Evolutionary conservation across 768 basidiomycete genomes (phyloP).

Genomic region (Asterophora parasitica): DNA sequence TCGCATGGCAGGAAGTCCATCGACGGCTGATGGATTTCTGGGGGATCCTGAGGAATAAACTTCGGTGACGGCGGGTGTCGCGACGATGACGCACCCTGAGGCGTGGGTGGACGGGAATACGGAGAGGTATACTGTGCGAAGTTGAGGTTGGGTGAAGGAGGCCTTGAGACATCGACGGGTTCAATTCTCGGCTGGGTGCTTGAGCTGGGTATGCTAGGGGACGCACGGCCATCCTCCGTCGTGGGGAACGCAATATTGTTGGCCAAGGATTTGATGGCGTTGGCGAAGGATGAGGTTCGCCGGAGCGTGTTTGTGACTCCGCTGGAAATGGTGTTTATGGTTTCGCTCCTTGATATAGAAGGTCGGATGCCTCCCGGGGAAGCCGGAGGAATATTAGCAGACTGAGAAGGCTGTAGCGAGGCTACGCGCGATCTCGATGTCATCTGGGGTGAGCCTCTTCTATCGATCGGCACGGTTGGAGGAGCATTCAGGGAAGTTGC

Average conservation of each 20-base stretch:
- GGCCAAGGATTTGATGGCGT: constrained; percentile 63
- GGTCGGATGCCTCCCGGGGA: constrained; percentile 44
- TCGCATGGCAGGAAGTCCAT: constrained; percentile 66
- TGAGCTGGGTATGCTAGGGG: constrained; percentile 25
- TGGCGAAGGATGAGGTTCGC: constrained; percentile 79
- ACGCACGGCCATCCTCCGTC: constrained; percentile 45
- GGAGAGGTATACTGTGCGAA: constrained; percentile 74
- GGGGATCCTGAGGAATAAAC: constrained; percentile 22
- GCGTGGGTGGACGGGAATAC: constrained; percentile 55
- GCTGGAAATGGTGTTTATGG: constrained; percentile 55
- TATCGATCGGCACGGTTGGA: constrained; percentile 39
- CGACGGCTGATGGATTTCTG: constrained; percentile 28
- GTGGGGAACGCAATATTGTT: constrained; percentile 70
- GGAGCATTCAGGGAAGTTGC: constrained; percentile 56
- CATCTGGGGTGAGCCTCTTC: constrained; percentile 27
- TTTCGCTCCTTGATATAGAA: constrained; percentile 51
- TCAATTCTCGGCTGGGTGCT: constrained; percentile 22
- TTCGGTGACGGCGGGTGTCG: constrained; percentile 23
- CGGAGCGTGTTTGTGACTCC: constrained; percentile 66
- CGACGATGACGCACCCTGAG: constrained; percentile 21
- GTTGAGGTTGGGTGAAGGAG: constrained; percentile 77
- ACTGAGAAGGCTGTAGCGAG: constrained; percentile 48
- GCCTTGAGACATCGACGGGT: constrained; percentile 47
- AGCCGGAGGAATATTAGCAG: constrained; percentile 37
- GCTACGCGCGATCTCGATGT: constrained; percentile 41